Base-by-base conservation (phyloP, 2,329 filamentous ascomycete genomes). In the Sclerotinia sclerotiorum region DNA sequence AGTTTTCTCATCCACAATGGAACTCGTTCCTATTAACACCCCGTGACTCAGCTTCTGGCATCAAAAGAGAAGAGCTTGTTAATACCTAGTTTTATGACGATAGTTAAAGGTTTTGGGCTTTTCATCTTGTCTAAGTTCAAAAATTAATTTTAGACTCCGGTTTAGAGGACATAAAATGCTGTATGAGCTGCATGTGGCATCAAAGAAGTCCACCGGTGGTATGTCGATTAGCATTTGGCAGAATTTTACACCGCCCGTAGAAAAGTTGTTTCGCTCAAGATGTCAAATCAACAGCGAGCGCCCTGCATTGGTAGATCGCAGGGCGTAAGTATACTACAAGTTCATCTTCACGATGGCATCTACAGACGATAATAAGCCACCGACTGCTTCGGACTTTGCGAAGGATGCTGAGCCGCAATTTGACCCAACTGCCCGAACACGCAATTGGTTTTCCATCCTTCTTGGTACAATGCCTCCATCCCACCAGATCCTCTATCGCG, bases 1-100 rank as follows among this genome's bases (percentile, higher is more conserved):
- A 29, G 92, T 97, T 78, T 89, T 91, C 79, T 99, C 95, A 81
- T 98, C 93, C 72, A 99, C 94, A 74, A 99, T 98, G n/a, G 95
- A 98, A 80, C 93, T 97, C 58, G 95, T 98, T 75, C 95, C 95
- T 99, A n/a, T 24, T 24, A 17, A 42, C 44, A 61, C 24, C 55
- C 65, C 65, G 65, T 67, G 65, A 67, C 65, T 67, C 46, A 67
- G 65, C 44, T n/a, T 67, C 15, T 15, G 44, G 32, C n/a, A 21
- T 11, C 24, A 27, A 39, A 42, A 7, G 21, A 39, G 32, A 51
- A 49, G 65, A 27, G 44, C 62, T 52, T 71, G 69, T 72, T 61
- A 66, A 42, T 52, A 89, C 87, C 87, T 72, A 90, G 84, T 79
- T 90, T 90, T 76, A 90, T 90, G 71, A 90, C 88, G 73, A 90